A percentile compares a stretch with the other conserved stretches of the same genome.
phyloP scores from a whole-genome alignment of 2,329 filamentous ascomycete genomes.

The Pseudogymnoascus sp. region DNA sequence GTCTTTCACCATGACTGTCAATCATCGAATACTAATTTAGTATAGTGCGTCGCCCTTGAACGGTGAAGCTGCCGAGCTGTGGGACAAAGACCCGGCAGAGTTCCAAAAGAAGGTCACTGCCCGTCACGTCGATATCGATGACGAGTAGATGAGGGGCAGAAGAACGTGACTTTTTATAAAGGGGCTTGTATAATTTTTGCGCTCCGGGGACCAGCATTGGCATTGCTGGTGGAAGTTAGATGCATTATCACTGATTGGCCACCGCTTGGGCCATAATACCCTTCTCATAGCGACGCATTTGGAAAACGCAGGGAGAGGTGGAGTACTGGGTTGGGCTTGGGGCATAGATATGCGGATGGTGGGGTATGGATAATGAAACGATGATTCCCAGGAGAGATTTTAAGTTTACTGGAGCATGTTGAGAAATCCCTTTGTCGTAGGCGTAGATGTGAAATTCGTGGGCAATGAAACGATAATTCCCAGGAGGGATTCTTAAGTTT shows the following conservation, averaged over 20 bases:
- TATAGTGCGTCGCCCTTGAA: conserved; percentile 84
- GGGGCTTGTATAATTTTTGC: conserved; percentile 18
- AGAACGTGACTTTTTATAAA: not conserved
- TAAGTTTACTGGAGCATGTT: not conserved
- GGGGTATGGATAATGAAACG: not conserved
- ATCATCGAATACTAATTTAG: conserved; percentile 16
- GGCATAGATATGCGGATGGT: not conserved
- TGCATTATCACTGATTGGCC: conserved; percentile 6
- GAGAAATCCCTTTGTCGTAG: not conserved
- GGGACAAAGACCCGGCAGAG: conserved; percentile 80
- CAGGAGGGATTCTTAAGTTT: not conserved
- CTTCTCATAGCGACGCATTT: conserved; percentile 4
- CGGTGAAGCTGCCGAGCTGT: conserved; percentile 90
- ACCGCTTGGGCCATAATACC: conserved; percentile 7
- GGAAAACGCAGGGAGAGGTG: not conserved
- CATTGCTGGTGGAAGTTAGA: not conserved
- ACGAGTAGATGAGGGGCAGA: conserved; percentile 39
- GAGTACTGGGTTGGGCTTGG: conserved; percentile 4
- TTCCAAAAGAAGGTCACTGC: conserved; percentile 71
- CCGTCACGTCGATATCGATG: conserved; percentile 56
- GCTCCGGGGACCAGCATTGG: not conserved
- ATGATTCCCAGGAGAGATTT: not conserved
- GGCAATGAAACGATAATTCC: not conserved
- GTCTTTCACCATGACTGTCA: conserved; percentile 30
- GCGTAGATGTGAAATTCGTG: not conserved